phyloP scores from a whole-genome alignment of 2,329 filamentous ascomycete genomes.

The Talaromyces marneffei region DNA sequence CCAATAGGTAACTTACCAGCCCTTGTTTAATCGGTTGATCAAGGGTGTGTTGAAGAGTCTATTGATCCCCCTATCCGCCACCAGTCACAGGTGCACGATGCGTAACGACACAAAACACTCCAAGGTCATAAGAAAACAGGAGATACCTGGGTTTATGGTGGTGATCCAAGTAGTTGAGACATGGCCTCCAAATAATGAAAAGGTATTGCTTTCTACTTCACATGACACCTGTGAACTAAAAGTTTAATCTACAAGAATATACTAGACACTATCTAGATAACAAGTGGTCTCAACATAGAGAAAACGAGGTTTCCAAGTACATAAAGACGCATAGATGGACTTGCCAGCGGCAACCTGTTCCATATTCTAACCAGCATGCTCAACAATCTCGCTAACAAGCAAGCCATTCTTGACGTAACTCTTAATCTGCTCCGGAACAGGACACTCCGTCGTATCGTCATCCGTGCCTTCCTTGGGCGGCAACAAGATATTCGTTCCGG shows the following conservation, averaged over 20 bases:
- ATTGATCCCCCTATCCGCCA: too few species aligned
- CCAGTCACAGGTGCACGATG: too few species aligned
- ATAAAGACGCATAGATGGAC: neutral
- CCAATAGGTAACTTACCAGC: too few species aligned
- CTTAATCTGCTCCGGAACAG: conserved; percentile 86
- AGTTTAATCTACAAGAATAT: conserved; percentile 10
- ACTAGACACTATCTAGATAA: neutral
- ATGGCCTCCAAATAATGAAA: neutral
- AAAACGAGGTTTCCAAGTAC: neutral
- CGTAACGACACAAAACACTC: too few species aligned
- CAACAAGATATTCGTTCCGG: conserved; percentile 80
- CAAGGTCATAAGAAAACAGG: too few species aligned
- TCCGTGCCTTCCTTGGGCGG: conserved; percentile 59
- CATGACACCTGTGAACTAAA: neutral
- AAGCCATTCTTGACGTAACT: conserved; percentile 70
- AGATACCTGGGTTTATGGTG: neutral
- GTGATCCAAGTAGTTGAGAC: neutral
- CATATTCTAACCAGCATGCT: conserved; percentile 68
- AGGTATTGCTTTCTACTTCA: conserved; percentile 35
- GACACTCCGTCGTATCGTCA: conserved; percentile 79
- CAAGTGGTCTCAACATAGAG: neutral
- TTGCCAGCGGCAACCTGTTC: neutral
- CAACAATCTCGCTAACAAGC: conserved; percentile 88
- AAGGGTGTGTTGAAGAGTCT: too few species aligned
- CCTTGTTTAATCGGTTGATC: too few species aligned